Conservation (phyloP, 805 yeast genomes). For the Cyberlindnera mycetangii region DNA sequence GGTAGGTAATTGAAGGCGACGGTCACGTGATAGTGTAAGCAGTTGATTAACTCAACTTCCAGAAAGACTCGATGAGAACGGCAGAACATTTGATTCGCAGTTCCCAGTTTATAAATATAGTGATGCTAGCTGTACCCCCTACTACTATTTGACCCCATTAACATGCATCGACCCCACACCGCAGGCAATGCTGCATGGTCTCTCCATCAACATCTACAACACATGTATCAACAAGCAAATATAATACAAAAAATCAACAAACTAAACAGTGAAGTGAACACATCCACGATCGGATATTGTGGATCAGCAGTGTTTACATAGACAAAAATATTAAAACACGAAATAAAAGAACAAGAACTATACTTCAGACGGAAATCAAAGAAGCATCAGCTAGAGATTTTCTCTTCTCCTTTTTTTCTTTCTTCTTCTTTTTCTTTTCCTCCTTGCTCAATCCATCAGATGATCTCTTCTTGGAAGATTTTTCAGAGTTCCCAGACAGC, state of each 20-base stretch:
- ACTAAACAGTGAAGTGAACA: background rate
- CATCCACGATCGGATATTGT: too few species aligned
- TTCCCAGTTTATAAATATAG: too few species aligned
- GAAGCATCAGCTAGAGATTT: conserved; percentile 20
- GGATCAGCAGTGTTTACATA: background rate
- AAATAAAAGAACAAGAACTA: background rate
- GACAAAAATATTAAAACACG: background rate
- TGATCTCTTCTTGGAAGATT: conserved; percentile 35
- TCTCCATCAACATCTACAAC: background rate
- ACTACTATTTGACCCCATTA: too few species aligned
- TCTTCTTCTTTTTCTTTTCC: conserved; percentile 50
- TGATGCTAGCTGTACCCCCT: too few species aligned
- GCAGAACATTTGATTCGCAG: too few species aligned
- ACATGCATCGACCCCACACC: too few species aligned
- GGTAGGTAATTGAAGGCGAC: too few species aligned
- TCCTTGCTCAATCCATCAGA: conserved; percentile 32
- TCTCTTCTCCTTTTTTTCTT: conserved; percentile 51
- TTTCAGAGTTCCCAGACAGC: conserved; percentile 15
- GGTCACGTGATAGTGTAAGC: too few species aligned
- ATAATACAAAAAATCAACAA: background rate
- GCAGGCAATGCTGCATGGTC: background rate
- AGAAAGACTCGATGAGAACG: too few species aligned
- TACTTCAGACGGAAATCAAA: background rate
- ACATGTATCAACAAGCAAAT: background rate
- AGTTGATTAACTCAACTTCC: too few species aligned